Evolutionary conservation across 169 alveolate species (phyloP), one percentile per base, ranked within the genome.

Genomic region (Plasmodium yoelii): DNA sequence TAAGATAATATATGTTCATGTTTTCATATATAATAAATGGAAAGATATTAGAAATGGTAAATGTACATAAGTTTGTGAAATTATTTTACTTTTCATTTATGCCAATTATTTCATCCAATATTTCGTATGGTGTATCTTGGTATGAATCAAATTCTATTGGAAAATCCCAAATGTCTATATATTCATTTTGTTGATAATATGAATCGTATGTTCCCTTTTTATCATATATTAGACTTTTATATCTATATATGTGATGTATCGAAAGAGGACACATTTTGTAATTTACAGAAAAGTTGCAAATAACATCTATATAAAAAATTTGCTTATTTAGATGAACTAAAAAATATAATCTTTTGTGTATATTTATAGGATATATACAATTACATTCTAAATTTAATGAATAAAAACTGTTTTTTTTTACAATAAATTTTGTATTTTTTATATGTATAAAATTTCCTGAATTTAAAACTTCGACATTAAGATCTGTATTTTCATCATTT

Each of bases 211-310:
- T 12, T 55, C 18, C 56, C 18, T 80, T 26, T 70, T 80, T 80
- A 67, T 80, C 90, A 65, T 61, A 60, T 15, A 80, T 65, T 39
- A 80, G 56, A 28, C 68, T 68, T 34, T 80, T 80, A 80, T 59
- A 65, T 80, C 90, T 65, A 80, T 65, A 80, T 67, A 80, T 70
- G 34, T 80, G 90, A 57, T 80, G 77, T 46, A 80, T 80, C 8
- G 90, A 80, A 53, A 80, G 56, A 13, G 90, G 90, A 56, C 84
- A 67, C 90, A 80, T 80, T 80, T 80, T 18, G 60, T 80, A 80
- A 71, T 63, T 67, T 65, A 67, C 60, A 53, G 90, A 80, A 67
- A 65, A 80, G 22, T 80, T 80, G 60, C 90, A 80, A 26, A 80
- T 80, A 22, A 47, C 63, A 28, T 80, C 90, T 65, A 80, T 47